Evolutionary conservation across 2,329 filamentous ascomycete genomes (phyloP), one percentile per base, ranked within the genome.

Genomic region (Talaromyces funiculosus): DNA sequence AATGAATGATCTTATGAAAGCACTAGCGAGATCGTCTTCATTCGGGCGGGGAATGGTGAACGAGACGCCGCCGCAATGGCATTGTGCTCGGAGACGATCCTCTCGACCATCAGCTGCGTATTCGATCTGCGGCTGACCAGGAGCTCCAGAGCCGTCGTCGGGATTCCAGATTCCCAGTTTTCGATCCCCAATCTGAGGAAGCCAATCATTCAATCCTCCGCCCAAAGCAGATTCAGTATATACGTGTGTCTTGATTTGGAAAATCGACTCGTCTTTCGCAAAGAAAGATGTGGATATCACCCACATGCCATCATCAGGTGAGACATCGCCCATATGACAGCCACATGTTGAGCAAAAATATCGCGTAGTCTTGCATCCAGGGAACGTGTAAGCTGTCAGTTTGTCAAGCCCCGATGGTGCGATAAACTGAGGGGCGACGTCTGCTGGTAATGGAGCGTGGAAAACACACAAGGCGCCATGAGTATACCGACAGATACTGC

Each of bases 281-380:
- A 71, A 68, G 18, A 70, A 64, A 4, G 69, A 42, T 2, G 59
- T 66, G 7, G 69, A 70, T 8, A 71, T 60, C 1, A 62, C 58
- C 68, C 67, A 71, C 3, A 35, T 37, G 3, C 60, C 58, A 18
- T 63, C 60, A 1, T 53, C 59, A 6, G 47, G 53, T n/a, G n/a
- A n/a, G n/a, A n/a, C n/a, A 26, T 65, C 66, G 10, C 67, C 68
- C 6, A 72, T 64, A 9, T 75, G 73, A 24, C 74, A 75, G 10
- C 78, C 79, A 61, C 79, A 81, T 7, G 70, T 78, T 6, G 67
- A 68, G 64, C 79, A 81, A 63, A 77, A 77, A 62, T 74, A 76
- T 4, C 71, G 64, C 24, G 64, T 73, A 14, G 71, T 65, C 4
- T 63, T 60, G 3, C 63, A 61, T 4, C 68, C 61, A 0, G 73